Conservation (phyloP, 2,329 filamentous ascomycete genomes). For the Cladosporium halotolerans region DNA sequence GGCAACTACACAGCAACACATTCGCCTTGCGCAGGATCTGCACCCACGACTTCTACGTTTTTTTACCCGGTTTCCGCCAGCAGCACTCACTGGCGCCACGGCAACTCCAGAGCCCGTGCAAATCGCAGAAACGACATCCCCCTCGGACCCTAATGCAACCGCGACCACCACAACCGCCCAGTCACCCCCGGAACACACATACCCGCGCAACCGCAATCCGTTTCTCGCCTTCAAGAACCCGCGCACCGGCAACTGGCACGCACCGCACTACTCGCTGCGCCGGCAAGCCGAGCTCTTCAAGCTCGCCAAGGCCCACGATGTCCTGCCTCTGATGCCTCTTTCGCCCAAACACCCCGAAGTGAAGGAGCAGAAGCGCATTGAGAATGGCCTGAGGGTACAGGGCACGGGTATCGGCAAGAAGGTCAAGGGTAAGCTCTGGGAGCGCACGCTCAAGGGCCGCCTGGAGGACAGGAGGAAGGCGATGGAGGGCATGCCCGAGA, state of each 20-base stretch:
- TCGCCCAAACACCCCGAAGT: conserved; percentile 44
- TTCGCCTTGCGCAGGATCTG: conserved; percentile 58
- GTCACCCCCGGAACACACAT: conserved; percentile 17
- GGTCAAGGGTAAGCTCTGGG: conserved; percentile 93
- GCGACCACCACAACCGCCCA: conserved; percentile 33
- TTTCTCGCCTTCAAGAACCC: conserved; percentile 77
- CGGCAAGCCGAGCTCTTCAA: conserved; percentile 89
- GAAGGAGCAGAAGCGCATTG: conserved; percentile 63
- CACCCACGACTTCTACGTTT: conserved; percentile 76
- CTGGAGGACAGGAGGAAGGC: conserved; percentile 85
- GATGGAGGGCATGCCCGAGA: conserved; percentile 88
- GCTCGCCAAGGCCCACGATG: conserved; percentile 58
- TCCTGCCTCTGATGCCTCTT: conserved; percentile 30
- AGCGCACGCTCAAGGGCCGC: conserved; percentile 74
- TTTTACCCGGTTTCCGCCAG: conserved; percentile 81
- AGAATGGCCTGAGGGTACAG: conserved; percentile 77
- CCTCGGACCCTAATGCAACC: conserved; percentile 38
- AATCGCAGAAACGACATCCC: conserved; percentile 27
- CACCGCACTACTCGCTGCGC: conserved; percentile 74
- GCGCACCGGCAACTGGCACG: conserved; percentile 72
- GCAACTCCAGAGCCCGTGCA: conserved; percentile 4
- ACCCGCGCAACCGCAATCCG: conserved; percentile 57
- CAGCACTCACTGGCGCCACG: conserved; percentile 22
- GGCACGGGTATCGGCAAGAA: conserved; percentile 80
- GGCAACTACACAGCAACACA: conserved; percentile 26